A percentile compares a stretch with the other conserved stretches of the same genome.
Conservation (phyloP, 2,329 filamentous ascomycete genomes). For the Fusarium praegraminearum region DNA sequence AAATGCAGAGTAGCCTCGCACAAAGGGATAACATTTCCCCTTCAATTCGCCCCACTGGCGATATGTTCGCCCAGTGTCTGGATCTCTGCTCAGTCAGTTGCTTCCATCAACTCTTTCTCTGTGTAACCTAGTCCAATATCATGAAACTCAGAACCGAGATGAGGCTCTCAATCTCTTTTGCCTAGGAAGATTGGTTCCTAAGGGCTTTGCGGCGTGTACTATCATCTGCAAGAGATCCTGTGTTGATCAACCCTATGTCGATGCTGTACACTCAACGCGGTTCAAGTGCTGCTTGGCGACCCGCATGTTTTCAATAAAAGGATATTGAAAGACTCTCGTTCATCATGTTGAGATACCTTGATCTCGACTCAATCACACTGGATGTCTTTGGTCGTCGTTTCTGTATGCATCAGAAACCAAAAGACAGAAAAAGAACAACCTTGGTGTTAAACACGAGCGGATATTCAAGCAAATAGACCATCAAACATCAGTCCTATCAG, state of each 20-base stretch:
- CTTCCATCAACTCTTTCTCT: slow-evolving; percentile 1
- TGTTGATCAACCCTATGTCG: slow-evolving; percentile 1
- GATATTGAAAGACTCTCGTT: not conserved
- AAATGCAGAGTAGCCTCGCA: slow-evolving; percentile 30
- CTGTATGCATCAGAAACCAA: not conserved
- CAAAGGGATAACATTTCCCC: slow-evolving; percentile 16
- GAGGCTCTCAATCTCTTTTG: not conserved
- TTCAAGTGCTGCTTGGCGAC: slow-evolving; percentile 25
- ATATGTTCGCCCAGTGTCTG: slow-evolving; percentile 19
- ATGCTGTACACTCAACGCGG: slow-evolving; percentile 13
- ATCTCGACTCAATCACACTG: not conserved
- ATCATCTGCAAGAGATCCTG: not conserved
- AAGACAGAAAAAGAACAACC: not conserved
- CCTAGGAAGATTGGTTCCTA: not conserved
- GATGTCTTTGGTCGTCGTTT: not conserved
- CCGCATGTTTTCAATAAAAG: slow-evolving; percentile 24
- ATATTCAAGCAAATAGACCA: not conserved
- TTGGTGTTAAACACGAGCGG: not conserved
- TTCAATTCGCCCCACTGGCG: slow-evolving; percentile 12
- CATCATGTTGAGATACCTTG: not conserved
- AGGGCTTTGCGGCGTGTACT: not conserved
- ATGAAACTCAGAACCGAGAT: slow-evolving; percentile 23
- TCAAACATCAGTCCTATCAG: not conserved
- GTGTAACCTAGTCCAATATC: slow-evolving; percentile 17
- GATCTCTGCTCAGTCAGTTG: not conserved